A percentile compares a stretch with the other conserved stretches of the same genome.
Conservation (phyloP, 2,329 filamentous ascomycete genomes). For the Beauveria brongniartii region DNA sequence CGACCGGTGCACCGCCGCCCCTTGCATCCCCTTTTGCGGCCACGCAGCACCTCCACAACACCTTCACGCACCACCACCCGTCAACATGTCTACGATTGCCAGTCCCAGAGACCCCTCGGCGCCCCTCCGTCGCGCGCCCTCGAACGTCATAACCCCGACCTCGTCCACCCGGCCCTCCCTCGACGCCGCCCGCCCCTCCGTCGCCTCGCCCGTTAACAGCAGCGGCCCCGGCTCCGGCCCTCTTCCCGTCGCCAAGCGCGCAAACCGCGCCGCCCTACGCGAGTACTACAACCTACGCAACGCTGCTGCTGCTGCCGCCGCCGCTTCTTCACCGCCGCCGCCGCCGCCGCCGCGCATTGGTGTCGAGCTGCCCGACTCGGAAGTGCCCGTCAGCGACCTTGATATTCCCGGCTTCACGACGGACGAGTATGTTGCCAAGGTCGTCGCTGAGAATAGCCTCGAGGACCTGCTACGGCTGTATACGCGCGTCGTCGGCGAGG, state of each 20-base stretch:
- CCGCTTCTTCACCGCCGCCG: conserved; percentile 15
- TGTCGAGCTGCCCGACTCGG: conserved; percentile 34
- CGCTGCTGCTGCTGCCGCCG: conserved; percentile 10
- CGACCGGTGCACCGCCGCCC: too few relatives aligned
- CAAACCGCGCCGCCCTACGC: conserved; percentile 79
- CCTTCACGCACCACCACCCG: too few relatives aligned
- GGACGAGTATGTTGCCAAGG: conserved; percentile 54
- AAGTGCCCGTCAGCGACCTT: conserved; percentile 61
- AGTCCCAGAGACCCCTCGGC: conserved; percentile 52
- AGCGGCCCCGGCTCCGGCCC: conserved; percentile 9
- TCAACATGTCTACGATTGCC: conserved; percentile 55
- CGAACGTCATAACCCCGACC: conserved; percentile 35
- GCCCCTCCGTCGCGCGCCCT: conserved; percentile 50
- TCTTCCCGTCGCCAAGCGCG: conserved; percentile 33
- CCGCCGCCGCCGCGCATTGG: conserved; percentile 30
- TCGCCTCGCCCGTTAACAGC: conserved; percentile 39
- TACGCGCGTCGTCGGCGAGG: conserved; percentile 67
- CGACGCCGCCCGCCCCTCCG: conserved; percentile 54
- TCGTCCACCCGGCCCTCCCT: conserved; percentile 70
- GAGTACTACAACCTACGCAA: conserved; percentile 82
- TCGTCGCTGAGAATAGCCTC: conserved; percentile 55
- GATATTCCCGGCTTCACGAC: conserved; percentile 67
- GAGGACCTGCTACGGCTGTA: conserved; percentile 64
- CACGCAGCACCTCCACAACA: too few relatives aligned
- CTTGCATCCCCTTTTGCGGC: too few relatives aligned